Evolutionary conservation across 2,329 filamentous ascomycete genomes (phyloP), one percentile per base, ranked within the genome.

Genomic region (Aspergillus caelatus): DNA sequence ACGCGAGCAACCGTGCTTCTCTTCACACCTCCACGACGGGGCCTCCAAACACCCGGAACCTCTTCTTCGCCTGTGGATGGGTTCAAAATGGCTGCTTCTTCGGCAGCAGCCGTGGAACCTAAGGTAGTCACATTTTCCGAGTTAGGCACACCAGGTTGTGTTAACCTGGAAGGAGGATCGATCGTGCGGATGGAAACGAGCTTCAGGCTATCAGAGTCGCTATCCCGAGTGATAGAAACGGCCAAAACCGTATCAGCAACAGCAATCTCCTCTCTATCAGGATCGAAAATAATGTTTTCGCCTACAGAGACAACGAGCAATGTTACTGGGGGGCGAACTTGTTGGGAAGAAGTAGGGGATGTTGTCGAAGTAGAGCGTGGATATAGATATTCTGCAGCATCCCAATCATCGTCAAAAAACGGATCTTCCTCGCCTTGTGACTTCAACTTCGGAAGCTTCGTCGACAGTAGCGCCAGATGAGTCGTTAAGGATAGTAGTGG

Each of bases 401-500:
- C 92, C 95, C 95, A 99, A 81, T 99, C 95, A 80, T 99, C 95
- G 81, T 97, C 91, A 79, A 99, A 99, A 75, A 97, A 89, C 14
- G 95, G 95, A 71, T 99, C 95, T 81, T 99, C 95, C 79, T 98
- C 94, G 62, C 88, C 87, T 77, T 96, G 91, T 1, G 94, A 97
- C 76, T 92, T 92, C 58, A 97, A 84, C 30, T 89, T 86, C 9
- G 95, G 95, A 3, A 98, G 84, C 67, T 91, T 89, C 8, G 95
- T 94, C 34, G 92, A 89, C 66, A 97, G 88, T 54, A 99, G 90
- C 3, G 95, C 95, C 65, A 99, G 89, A 77, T 99, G 94, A 55
- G 92, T 94, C 23, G 95, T 96, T 63, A 98, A 86, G 36, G 93
- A 97, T 48, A 99, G 89, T 12, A 99, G 86, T 1, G 94, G 94